Evolutionary conservation across 2,329 filamentous ascomycete species (phyloP).

Genomic region (Aspergillus uvarum): DNA sequence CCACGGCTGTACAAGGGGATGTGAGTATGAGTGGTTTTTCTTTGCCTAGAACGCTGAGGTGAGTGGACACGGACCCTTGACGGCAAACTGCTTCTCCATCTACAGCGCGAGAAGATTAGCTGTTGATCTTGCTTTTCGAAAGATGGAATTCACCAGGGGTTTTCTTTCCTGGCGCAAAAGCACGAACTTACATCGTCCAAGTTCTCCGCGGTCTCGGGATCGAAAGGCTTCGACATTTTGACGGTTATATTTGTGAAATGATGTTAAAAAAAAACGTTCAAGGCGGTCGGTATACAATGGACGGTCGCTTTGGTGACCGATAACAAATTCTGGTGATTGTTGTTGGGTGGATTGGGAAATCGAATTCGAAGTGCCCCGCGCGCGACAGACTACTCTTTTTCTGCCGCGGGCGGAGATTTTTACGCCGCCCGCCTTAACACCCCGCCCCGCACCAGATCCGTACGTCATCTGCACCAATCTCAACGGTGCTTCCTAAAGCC

Average conservation of each 20-base stretch:
- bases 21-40: constrained; percentile 10
- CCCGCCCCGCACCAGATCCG: constrained; percentile 8
- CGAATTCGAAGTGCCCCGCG: constrained; percentile 26
- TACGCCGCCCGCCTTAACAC: constrained; percentile 12
- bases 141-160: background rate
- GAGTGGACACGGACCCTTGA: constrained; percentile 66
- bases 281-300: constrained; percentile 3
- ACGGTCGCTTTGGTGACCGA: background rate
- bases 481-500: background rate
- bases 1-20: constrained; percentile 60
- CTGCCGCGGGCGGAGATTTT: constrained; percentile 32
- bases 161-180: background rate
- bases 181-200: constrained; percentile 61
- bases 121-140: constrained; percentile 6
- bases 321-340: background rate
- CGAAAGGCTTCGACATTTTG: constrained; percentile 47
- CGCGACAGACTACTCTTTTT: constrained; percentile 30
- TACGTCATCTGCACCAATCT: constrained; percentile 12
- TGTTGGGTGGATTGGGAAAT: too few species aligned
- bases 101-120: constrained; percentile 41
- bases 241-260: constrained; percentile 4
- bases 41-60: background rate
- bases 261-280: background rate
- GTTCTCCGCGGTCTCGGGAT: constrained; percentile 66
- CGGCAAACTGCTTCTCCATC: constrained; percentile 99